Percentiles rank a stretch among this genome's conserved stretches.
Conservation (phyloP, 2,329 filamentous ascomycete genomes). For the Cercospora zeae-maydis region DNA sequence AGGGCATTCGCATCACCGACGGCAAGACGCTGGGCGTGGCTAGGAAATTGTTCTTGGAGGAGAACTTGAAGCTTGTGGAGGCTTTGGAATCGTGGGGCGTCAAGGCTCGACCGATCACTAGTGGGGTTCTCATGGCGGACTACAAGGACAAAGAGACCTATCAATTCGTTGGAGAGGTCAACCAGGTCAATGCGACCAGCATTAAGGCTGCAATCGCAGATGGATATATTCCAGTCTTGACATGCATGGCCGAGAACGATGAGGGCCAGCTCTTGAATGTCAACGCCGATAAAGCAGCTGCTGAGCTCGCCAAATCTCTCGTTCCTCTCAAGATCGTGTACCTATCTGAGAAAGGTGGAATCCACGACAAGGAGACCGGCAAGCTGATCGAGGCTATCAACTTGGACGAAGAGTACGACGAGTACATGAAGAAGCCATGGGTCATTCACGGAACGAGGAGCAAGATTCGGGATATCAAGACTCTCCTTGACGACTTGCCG, state of each 20-base stretch:
- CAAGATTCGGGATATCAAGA: slow-evolving; percentile 98
- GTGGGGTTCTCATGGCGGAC: slow-evolving; percentile 85
- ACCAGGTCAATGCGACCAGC: slow-evolving; percentile 80
- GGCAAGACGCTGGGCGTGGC: slow-evolving; percentile 90
- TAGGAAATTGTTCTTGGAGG: slow-evolving; percentile 87
- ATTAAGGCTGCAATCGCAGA: slow-evolving; percentile 90
- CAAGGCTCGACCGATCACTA: slow-evolving; percentile 80
- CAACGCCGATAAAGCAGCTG: slow-evolving; percentile 94
- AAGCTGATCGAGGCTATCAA: slow-evolving; percentile 98
- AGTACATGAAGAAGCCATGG: slow-evolving; percentile 91
- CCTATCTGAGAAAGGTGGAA: slow-evolving; percentile 93
- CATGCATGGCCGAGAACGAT: slow-evolving; percentile 89
- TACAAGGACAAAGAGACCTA: slow-evolving; percentile 97
- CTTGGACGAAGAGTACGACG: slow-evolving; percentile 91
- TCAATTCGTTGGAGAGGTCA: slow-evolving; percentile 93
- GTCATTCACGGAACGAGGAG: slow-evolving; percentile 89
- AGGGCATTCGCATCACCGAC: slow-evolving; percentile 93
- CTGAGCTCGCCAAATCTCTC: slow-evolving; percentile 81
- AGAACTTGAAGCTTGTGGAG: slow-evolving; percentile 90
- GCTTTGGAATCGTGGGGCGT: slow-evolving; percentile 87
- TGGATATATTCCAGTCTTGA: slow-evolving; percentile 87
- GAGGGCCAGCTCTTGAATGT: slow-evolving; percentile 95
- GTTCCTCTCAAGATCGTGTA: slow-evolving; percentile 97
- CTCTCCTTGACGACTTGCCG: slow-evolving; percentile 81
- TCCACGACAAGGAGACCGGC: slow-evolving; percentile 89